Evolutionary conservation across 768 basidiomycete genomes (phyloP), one percentile per base, ranked within the genome.

Genomic region (Lyophyllum semitale): DNA sequence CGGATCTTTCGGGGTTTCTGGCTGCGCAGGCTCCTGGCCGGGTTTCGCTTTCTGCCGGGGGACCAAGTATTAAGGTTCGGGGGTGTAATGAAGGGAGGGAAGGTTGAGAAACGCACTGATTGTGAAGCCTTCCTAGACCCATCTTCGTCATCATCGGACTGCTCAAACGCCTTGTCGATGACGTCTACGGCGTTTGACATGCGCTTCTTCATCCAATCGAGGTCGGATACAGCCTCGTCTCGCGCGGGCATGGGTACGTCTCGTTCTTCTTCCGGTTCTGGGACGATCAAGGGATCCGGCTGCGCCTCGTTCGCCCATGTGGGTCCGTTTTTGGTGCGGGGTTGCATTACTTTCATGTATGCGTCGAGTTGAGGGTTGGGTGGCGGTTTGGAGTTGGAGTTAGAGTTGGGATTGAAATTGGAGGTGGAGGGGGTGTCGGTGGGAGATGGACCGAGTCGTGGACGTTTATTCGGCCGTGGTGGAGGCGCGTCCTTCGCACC

Each of bases 341-440:
- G 80, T 33, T 88, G 80, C 91, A 93, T 94, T 38, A 91, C 81
- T 38, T 85, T 71, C 71, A 93, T 73, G 59, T 86, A 95, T 63
- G 89, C 82, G n/a, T n/a, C n/a, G 1, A 88, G 70, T 47, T 82
- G 77, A 5, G 68, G 54, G 52, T 81, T 70, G 3, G 65, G 69
- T n/a, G n/a, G n/a, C n/a, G n/a, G n/a, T n/a, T n/a, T n/a, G n/a
- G n/a, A n/a, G n/a, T n/a, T n/a, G n/a, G n/a, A n/a, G n/a, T n/a
- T n/a, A 32, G 37, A 30, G 6, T 30, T 38, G 37, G n/a, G n/a
- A n/a, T n/a, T n/a, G 4, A 15, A 3, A n/a, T 38, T 18, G 9
- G n/a, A 6, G 58, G 46, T n/a, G 54, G 43, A 30, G 50, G 48
- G 2, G 53, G 44, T 27, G 18, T 74, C 70, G 0, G 54, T 58